phyloP scores from a whole-genome alignment of 179 eudicot species.

The Sideroxylon spinosum region DNA sequence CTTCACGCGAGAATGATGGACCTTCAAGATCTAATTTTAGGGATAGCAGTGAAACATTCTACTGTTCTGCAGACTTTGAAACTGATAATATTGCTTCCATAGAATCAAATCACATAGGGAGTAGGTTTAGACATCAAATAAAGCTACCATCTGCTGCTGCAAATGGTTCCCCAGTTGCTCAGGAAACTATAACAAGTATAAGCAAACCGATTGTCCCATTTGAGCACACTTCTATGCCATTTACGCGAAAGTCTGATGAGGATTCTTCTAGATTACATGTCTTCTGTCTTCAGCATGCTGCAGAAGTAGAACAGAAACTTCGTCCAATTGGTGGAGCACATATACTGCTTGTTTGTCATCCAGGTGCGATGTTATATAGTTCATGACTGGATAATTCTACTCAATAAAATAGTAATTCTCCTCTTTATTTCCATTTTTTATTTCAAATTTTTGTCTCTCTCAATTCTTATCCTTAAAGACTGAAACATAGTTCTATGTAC shows the following conservation, averaged over 20 bases:
- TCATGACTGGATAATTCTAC: neutral
- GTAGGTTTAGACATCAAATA: constrained; percentile 24
- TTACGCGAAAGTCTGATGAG: constrained; percentile 47
- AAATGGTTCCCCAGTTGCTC: constrained; percentile 25
- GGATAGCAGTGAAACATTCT: constrained; percentile 30
- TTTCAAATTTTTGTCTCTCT: neutral
- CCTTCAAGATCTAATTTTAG: constrained; percentile 29
- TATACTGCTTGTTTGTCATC: constrained; percentile 87
- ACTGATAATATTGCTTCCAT: constrained; percentile 34
- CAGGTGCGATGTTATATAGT: constrained; percentile 46
- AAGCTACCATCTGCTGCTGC: constrained; percentile 10
- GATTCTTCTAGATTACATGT: constrained; percentile 91
- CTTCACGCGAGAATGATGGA: constrained; percentile 25
- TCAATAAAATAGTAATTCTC: neutral
- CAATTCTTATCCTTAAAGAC: neutral
- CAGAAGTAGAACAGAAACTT: constrained; percentile 69
- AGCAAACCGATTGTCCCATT: constrained; percentile 24
- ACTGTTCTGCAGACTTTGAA: constrained; percentile 36
- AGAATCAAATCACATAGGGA: constrained; percentile 20
- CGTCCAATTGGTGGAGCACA: constrained; percentile 75
- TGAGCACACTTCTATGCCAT: constrained; percentile 29
- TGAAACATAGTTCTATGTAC: neutral
- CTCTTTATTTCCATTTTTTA: neutral
- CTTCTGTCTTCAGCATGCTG: constrained; percentile 95
- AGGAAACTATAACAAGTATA: constrained; percentile 18